Conservation (phyloP, 768 basidiomycete species). For the Mycena leptocephala region DNA sequence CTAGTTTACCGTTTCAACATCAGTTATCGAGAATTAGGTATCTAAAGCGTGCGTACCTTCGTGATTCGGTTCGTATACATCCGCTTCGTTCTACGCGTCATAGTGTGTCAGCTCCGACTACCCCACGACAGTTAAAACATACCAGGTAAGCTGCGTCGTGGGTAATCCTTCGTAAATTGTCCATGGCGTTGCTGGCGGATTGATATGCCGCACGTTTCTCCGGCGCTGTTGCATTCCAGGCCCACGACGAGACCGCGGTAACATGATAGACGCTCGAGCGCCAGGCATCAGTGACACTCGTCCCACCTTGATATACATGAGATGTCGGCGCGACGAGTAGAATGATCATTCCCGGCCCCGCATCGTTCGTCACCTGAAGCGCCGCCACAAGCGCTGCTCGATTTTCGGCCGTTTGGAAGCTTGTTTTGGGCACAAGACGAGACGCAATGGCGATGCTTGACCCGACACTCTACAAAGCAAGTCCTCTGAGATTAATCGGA, state of each 20-base stretch:
- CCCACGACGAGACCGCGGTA: too few relatives aligned
- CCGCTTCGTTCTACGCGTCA: slow-evolving; percentile 67
- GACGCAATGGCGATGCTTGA: background rate
- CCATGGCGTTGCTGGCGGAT: too few relatives aligned
- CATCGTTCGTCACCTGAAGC: slow-evolving; percentile 1
- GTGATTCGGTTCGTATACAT: slow-evolving; percentile 62
- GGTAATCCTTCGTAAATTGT: slow-evolving; percentile 58
- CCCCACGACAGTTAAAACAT: background rate
- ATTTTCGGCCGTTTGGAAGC: background rate
- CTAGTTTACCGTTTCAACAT: background rate
- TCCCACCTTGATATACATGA: too few relatives aligned
- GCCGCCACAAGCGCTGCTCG: background rate
- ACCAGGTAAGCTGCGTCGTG: slow-evolving; percentile 62
- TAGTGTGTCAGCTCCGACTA: slow-evolving; percentile 35
- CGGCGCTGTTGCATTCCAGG: too few relatives aligned
- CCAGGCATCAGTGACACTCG: too few relatives aligned
- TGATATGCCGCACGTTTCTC: too few relatives aligned
- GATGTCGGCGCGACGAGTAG: slow-evolving; percentile 58
- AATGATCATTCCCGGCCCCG: slow-evolving; percentile 51
- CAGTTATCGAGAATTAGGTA: too few relatives aligned
- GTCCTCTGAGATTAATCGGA: background rate
- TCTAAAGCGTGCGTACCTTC: slow-evolving; percentile 45
- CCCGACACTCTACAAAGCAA: background rate
- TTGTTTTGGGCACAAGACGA: background rate
- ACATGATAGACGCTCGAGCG: too few relatives aligned